Base-by-base conservation (phyloP, 2,329 filamentous ascomycete species). In the Eurotiales sp. region DNA sequence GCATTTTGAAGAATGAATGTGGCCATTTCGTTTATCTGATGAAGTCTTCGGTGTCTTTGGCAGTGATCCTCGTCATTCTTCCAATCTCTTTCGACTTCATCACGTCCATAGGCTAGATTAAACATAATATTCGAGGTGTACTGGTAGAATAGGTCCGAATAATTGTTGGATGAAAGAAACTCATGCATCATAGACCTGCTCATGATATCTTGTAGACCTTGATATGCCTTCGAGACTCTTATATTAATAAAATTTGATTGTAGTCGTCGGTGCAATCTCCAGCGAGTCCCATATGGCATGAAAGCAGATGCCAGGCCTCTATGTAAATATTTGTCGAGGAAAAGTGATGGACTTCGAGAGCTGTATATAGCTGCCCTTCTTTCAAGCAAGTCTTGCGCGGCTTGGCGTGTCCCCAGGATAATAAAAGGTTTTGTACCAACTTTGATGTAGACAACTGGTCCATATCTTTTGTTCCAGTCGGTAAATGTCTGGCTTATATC, bases 91-190 rank as follows among this genome's bases (percentile, higher is more conserved):
- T 15, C 21, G 12, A 12, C 22, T 5, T 17, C 21, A 22, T 46
- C 22, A 19, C 21, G 2, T 37, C 59, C 59, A 52, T 60, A 61
- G 5, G 52, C 51, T n/a, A 62, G 19, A 1, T 34, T 19, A 21
- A 51, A 55, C 15, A 56, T 46, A 2, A 57, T 7, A 29, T 53
- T 60, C 7, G 51, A 40, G 3, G 51, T 27, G 19, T 52, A 56
- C 17, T 53, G 52, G 10, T 55, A 40, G 21, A 58, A 55, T 11
- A 36, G 19, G 4, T 29, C 15, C 2, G 43, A 25, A 30, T 52
- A 57, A 42, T 59, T 48, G 4, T 55, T 50, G 6, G 44, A 50
- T 3, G 23, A 8, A 2, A 61, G 51, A 10, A 60, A 21, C 7
- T 55, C 52, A 47, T 30, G 40, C 23, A 61, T 15, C 22, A 61